A percentile compares a stretch with the other conserved stretches of the same genome.
Conservation (phyloP, 306 rosid genomes). For the Trichosanthes truncata region DNA sequence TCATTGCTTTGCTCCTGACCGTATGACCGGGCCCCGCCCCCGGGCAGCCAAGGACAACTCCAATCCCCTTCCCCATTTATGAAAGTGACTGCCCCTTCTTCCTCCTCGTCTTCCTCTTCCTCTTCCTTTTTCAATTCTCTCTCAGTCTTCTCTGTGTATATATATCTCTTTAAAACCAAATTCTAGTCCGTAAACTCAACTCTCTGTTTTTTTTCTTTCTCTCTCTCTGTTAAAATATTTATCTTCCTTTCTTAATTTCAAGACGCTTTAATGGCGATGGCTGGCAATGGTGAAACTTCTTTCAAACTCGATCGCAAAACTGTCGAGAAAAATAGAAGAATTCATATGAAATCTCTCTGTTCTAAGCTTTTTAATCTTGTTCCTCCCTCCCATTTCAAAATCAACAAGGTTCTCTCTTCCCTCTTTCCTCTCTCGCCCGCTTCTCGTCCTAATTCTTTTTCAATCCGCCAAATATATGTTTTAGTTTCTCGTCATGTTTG, state of each 20-base stretch:
- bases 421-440: background rate
- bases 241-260: too few species aligned
- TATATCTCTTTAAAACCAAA: background rate
- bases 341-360: conserved; percentile 61
- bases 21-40: too few species aligned
- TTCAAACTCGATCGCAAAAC: conserved; percentile 52
- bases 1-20: too few species aligned
- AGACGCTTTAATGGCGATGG: background rate
- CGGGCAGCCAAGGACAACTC: too few species aligned
- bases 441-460: too few species aligned
- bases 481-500: too few species aligned
- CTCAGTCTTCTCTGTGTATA: too few species aligned
- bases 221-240: too few species aligned
- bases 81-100: background rate
- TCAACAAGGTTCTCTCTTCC: conserved; percentile 28
- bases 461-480: too few species aligned
- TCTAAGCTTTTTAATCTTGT: conserved; percentile 47
- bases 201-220: too few species aligned
- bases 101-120: background rate
- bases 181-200: background rate
- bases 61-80: too few species aligned
- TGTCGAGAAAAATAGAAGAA: conserved; percentile 59
- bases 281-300: background rate
- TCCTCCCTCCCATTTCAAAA: conserved; percentile 32
- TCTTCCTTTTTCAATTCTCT: too few species aligned